phyloP scores from a whole-genome alignment of 73 alveolate genomes.

The Symbiodinium pilosum region DNA sequence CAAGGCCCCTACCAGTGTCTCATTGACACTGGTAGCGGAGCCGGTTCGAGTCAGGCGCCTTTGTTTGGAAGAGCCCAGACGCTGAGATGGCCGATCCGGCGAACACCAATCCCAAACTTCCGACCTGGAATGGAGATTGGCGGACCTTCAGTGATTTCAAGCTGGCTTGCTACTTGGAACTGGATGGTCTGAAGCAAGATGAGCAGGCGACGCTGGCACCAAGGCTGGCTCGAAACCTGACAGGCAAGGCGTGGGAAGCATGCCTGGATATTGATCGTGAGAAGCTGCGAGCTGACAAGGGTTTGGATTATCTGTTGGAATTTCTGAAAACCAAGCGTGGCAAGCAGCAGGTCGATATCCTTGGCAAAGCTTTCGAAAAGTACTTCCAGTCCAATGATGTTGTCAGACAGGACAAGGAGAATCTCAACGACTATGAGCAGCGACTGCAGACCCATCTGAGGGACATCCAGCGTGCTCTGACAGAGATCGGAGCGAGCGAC shows the following conservation, averaged over 20 bases:
- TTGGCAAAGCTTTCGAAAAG: not conserved
- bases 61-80: not conserved
- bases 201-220: not conserved
- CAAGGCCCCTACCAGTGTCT: not conserved
- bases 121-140: constrained; percentile 30
- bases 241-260: not conserved
- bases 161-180: not conserved
- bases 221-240: not conserved
- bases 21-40: constrained; percentile 40
- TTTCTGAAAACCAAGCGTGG: not conserved
- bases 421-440: not conserved
- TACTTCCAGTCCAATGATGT: not conserved
- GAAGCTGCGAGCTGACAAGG: not conserved
- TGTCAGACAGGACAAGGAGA: not conserved
- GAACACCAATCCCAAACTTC: not conserved
- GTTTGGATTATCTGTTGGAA: not conserved
- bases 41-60: not conserved
- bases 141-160: not conserved
- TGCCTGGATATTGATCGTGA: constrained; percentile 15
- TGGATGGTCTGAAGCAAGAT: not conserved
- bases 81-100: not conserved
- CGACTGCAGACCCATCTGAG: not conserved
- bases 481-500: not conserved
- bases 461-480: not conserved
- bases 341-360: not conserved